Conservation (phyloP, 2,329 filamentous ascomycete species). For the Epichloe gansuensis region DNA sequence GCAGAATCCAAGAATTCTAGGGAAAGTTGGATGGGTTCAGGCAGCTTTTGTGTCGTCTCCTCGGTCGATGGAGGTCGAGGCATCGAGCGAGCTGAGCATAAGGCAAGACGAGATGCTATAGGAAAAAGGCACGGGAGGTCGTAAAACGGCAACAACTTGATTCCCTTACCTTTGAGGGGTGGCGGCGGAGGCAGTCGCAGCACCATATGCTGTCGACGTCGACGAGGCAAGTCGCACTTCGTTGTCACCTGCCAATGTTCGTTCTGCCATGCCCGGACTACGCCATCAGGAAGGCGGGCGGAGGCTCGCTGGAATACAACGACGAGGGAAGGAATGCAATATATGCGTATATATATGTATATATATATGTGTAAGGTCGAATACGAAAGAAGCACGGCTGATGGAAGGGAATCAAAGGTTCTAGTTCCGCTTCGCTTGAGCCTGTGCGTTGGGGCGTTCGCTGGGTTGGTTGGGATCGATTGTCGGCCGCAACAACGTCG, state of each 20-base stretch:
- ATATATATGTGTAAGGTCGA: not conserved
- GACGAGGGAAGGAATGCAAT: conserved; percentile 5
- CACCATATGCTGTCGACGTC: conserved; percentile 21
- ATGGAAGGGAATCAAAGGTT: not conserved
- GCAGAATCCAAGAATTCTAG: not conserved
- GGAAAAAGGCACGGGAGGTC: not conserved
- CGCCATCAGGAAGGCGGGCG: conserved; percentile 44
- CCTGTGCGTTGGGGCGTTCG: conserved; percentile 1
- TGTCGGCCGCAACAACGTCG: not conserved
- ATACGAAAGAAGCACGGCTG: not conserved
- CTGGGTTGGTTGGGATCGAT: conserved; percentile 1
- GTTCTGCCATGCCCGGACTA: conserved; percentile 54
- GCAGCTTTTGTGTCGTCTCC: not conserved
- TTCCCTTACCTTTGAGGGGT: conserved; percentile 14
- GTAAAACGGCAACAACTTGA: not conserved
- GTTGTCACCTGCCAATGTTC: conserved; percentile 43
- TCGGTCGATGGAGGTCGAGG: not conserved
- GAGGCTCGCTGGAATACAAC: conserved; percentile 13
- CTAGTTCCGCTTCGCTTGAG: not conserved
- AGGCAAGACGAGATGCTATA: not conserved
- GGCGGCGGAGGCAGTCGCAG: conserved; percentile 14
- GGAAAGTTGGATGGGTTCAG: not conserved
- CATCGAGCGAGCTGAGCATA: not conserved
- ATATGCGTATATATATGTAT: not conserved
- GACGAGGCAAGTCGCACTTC: conserved; percentile 38